Evolutionary conservation across 2,329 filamentous ascomycete genomes (phyloP), one percentile per base, ranked within the genome.

Genomic region (Cryphonectria nitschkei): DNA sequence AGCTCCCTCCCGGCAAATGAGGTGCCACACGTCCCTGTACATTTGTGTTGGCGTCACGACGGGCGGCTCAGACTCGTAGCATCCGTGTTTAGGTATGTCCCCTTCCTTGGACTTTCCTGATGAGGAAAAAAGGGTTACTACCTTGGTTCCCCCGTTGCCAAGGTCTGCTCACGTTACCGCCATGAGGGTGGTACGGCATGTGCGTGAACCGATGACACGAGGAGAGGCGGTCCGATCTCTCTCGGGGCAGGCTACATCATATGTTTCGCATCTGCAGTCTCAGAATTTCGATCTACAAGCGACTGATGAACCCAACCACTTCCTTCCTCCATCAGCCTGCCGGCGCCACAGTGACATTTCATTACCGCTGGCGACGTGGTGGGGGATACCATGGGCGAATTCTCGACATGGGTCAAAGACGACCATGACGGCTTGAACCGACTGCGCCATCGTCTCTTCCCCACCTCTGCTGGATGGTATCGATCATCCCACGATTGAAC

Each of bases 361-460:
- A 54, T 41, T 19, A 11, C 13, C 29, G 50, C 37, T 46, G 50
- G 61, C 50, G 37, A 46, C 16, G 52, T 65, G 52, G 60, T 68
- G 52, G 69, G 50, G 65, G 34, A 16, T n/a, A 7, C 14, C 58
- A 34, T 39, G 32, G 32, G 56, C 69, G 58, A 60, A 26, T 60
- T 16, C 16, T 63, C 41, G 69, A 62, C 65, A 46, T 62, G 69
- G 60, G 65, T 52, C 46, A 46, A 68, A 71, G 69, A 68, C 58
- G 66, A 68, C 68, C 69, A 71, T 41, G 69, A 65, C 70, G 70
- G 70, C 70, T 63, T 65, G 60, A 60, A 54, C 70, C 70, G 70
- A 39, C 46, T 41, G 34, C 50, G 50, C 52, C 29, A 50, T 56
- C 64, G 37, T 54, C 19, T 67, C 22, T 50, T 58, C 32, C 19